phyloP scores from a whole-genome alignment of 2,329 filamentous ascomycete species.

The Phyllosticta ampelicida region DNA sequence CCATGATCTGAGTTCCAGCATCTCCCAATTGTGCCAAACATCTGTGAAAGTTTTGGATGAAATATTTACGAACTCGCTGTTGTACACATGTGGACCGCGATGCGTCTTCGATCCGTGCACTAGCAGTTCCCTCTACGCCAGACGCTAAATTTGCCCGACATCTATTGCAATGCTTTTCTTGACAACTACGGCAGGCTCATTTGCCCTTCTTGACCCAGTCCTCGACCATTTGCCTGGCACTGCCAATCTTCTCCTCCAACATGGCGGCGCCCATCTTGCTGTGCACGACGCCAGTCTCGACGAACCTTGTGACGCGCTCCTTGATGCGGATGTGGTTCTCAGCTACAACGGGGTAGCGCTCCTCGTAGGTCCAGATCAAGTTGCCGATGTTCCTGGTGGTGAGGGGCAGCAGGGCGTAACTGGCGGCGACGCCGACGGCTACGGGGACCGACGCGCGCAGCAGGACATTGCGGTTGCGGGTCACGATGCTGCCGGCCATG shows the following conservation, averaged over 20 bases:
- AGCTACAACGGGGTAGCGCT: conserved; percentile 71
- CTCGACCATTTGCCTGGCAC: conserved; percentile 67
- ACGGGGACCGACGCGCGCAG: conserved; percentile 68
- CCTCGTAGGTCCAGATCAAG: conserved; percentile 85
- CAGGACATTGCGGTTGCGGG: conserved; percentile 76
- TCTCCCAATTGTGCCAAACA: no score
- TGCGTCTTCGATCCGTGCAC: neutral
- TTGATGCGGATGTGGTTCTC: conserved; percentile 67
- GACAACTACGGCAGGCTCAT: conserved; percentile 30
- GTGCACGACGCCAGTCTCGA: conserved; percentile 65
- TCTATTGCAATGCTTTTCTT: conserved; percentile 1
- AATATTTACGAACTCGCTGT: neutral
- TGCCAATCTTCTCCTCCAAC: conserved; percentile 70
- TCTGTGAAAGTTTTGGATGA: neutral
- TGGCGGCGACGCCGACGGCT: conserved; percentile 69
- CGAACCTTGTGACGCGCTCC: conserved; percentile 57
- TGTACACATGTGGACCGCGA: neutral
- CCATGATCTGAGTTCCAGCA: no score
- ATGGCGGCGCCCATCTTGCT: conserved; percentile 57
- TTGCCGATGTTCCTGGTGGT: conserved; percentile 85
- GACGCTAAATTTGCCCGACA: neutral
- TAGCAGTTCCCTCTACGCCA: neutral
- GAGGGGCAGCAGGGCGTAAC: conserved; percentile 74
- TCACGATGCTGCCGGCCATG: conserved; percentile 89
- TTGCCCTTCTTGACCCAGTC: conserved; percentile 86